Base-by-base conservation (phyloP, 2,329 filamentous ascomycete species). In the Verticillium dahliae region DNA sequence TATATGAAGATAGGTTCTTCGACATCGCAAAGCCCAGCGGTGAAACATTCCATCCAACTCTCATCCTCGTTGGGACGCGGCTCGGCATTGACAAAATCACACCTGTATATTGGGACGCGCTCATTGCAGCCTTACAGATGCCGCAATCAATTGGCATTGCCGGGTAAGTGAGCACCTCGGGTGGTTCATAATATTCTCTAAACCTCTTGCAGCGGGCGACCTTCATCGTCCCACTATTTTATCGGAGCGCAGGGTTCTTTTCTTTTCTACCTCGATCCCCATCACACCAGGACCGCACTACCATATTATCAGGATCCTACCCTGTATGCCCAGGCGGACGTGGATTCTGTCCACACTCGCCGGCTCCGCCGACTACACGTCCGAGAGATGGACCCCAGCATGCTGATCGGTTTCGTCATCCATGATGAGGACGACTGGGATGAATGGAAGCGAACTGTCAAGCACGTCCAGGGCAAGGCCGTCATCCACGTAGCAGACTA, bases 241-340 rank as follows among this genome's bases (percentile, higher is more conserved):
- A 75, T 86, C 50, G 84, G 84, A 6, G 78, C 82, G 1, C 84
- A 85, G 61, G 92, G 89, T 35, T 86, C 89, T 60, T 83, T 88
- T 68, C 87, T 98, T 68, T 98, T 97, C 77, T 99, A 98, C 74
- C 86, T 99, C 15, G 95, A 99, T 69, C 95, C 95, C 1, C 95
- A 99, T 71, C 87, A 88, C 67, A 96, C 94, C 1, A 87, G 93
- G 56, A 84, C 89, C 10, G 85, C 89, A 3, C 79, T 97, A 2
- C 86, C 89, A 0, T 89, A 88, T 65, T 83, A 85, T 65, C 73
- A 81, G 34, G 74, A 86, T 57, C 72, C 80, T 1, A 74, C 77
- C 6, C 76, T 85, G 1, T 91, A 92, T 69, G 86, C 86, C 0
- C 70, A 79, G 7, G 89, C 91, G 67, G 92, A 98, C 62, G 73